These are phyloP conservation scores for Exophiala alcalophila DNA, from an alignment of 2,329 filamentous ascomycete genomes.

Conservation along the genomic window DNA sequence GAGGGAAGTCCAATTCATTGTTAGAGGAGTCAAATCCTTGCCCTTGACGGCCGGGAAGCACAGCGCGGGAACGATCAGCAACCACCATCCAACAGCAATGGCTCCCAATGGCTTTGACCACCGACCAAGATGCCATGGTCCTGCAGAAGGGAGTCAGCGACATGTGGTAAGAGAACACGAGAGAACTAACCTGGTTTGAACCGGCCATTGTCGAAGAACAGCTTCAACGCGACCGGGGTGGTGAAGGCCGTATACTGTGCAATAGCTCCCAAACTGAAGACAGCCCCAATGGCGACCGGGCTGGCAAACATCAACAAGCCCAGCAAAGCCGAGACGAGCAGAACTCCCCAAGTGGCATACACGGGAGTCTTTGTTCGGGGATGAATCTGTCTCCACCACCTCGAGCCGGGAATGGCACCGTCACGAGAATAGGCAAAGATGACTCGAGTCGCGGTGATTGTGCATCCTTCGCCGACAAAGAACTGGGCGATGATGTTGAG, in stretches of 20 bases:
- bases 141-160: constrained; percentile 12
- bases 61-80: constrained; percentile 33
- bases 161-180: neutral
- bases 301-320: constrained; percentile 34
- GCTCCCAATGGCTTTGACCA: constrained; percentile 32
- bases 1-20: constrained; percentile 36
- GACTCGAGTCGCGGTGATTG: constrained; percentile 33
- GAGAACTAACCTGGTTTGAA: constrained; percentile 30
- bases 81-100: constrained; percentile 33
- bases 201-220: constrained; percentile 32
- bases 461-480: constrained; percentile 34
- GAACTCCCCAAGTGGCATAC: constrained; percentile 34
- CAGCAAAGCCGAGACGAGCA: constrained; percentile 31
- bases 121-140: constrained; percentile 36
- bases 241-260: constrained; percentile 33
- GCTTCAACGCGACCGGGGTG: constrained; percentile 32
- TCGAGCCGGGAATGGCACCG: constrained; percentile 31
- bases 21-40: constrained; percentile 30
- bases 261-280: constrained; percentile 35
- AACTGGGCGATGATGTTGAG: constrained; percentile 36
- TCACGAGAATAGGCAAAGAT: constrained; percentile 36
- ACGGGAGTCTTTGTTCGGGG: constrained; percentile 33
- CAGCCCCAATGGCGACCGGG: constrained; percentile 34
- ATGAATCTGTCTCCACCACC: constrained; percentile 33
- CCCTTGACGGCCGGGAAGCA: constrained; percentile 35